phyloP scores from a whole-genome alignment of 2,329 filamentous ascomycete genomes.

The Monilinia polystroma region DNA sequence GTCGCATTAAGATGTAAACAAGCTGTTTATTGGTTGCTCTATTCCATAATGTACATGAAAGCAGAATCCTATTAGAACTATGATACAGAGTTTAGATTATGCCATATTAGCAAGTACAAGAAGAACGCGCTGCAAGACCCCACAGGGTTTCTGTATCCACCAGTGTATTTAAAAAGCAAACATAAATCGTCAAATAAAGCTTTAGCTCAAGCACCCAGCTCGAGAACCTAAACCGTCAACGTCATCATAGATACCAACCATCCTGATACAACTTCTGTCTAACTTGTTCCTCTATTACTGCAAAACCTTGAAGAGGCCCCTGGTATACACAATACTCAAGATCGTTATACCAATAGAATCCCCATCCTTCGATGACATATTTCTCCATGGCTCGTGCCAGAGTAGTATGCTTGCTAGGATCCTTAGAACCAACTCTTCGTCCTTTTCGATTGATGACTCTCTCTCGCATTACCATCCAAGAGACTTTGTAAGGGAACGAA shows the following conservation, averaged over 20 bases:
- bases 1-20: too few relatives aligned
- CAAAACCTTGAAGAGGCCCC: not conserved
- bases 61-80: not conserved
- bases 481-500: not conserved
- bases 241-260: not conserved
- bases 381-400: not conserved
- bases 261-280: not conserved
- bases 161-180: not conserved
- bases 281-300: not conserved
- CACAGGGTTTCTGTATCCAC: not conserved
- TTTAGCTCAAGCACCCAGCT: not conserved
- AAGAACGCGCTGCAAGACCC: not conserved
- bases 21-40: not conserved
- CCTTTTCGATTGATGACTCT: not conserved
- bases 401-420: not conserved
- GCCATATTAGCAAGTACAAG: not conserved
- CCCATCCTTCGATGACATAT: not conserved
- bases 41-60: not conserved
- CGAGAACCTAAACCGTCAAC: not conserved
- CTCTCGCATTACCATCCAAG: not conserved
- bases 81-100: not conserved
- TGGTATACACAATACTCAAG: not conserved
- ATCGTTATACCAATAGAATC: not conserved
- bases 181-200: not conserved
- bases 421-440: accelerated